Evolutionary conservation across 2,329 filamentous ascomycete genomes (phyloP), one percentile per base, ranked within the genome.

Genomic region (Huntiella decipiens): DNA sequence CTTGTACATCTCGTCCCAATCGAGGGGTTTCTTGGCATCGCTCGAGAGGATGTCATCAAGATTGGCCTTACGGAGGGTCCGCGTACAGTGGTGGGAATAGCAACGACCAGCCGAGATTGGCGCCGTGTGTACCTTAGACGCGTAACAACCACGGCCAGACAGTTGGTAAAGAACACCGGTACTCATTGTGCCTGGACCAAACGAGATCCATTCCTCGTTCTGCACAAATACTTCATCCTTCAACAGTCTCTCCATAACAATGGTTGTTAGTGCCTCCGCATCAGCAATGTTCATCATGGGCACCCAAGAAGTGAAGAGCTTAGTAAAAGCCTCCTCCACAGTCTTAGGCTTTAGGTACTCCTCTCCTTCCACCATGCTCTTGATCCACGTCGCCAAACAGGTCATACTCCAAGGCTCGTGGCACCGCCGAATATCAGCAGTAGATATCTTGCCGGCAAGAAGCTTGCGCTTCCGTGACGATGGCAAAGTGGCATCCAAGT

Each of bases 281-380:
- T 98, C 92, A 4, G 88, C 87, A 37, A 91, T 88, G 55, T 98
- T 96, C 85, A 98, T 95, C 0, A 86, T 98, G 0, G 91, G 87
- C 1, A 98, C 86, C 61, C 95, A 96, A 62, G 83, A 74, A 1
- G 84, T 93, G 59, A 98, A 96, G 5, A 98, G 67, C 28, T 79
- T 82, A 37, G 94, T 78, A 37, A 98, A 69, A 2, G 84, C 87
- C 53, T 96, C 87, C 49, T 85, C 79, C 44, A 98, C 77, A 1
- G 82, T 79, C 56, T 85, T 82, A 56, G 82, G 75, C 57, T 82
- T 86, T 40, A 98, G 65, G 60, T 98, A 86, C 56, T 95, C 88
- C 15, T 43, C 40, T 35, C 88, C 87, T 54, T 95, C 87, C 8
- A 84, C 84, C 73, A 96, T 80, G 47, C 81, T 77, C 49, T 82